These are phyloP conservation scores for Magnolia kwangsiensis DNA, from an alignment of 164 flowering plant genomes.

Conservation along the genomic window DNA sequence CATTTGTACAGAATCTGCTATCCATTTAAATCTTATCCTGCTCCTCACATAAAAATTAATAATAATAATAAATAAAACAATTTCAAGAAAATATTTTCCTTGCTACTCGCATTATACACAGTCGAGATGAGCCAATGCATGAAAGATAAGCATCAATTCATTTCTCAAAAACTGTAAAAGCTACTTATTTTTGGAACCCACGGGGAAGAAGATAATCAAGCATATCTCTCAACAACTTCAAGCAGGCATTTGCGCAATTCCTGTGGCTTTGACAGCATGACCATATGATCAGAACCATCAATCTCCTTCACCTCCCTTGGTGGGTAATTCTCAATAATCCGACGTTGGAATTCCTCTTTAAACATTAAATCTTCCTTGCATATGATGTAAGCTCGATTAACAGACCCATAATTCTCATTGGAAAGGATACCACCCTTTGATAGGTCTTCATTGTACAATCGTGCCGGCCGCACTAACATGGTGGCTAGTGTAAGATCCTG, in stretches of 20 bases:
- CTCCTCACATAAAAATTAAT: too few relatives aligned
- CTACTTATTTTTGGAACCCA: neutral
- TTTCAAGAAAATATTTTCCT: too few relatives aligned
- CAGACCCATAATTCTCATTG: constrained; percentile 19
- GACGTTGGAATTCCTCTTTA: constrained; percentile 21
- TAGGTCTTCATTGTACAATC: constrained; percentile 5
- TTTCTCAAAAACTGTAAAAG: neutral
- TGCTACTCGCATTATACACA: too few relatives aligned
- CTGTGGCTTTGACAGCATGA: constrained; percentile 37
- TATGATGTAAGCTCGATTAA: constrained; percentile 17
- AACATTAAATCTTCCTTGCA: constrained; percentile 11
- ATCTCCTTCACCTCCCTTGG: constrained; percentile 32
- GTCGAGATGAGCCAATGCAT: too few relatives aligned
- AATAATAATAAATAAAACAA: too few relatives aligned
- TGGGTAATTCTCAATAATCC: constrained; percentile 22
- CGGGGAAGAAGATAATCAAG: neutral
- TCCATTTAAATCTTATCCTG: too few relatives aligned
- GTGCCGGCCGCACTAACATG: constrained; percentile 11
- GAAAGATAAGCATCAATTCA: neutral
- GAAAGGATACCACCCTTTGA: neutral
- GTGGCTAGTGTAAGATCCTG: constrained; percentile 21
- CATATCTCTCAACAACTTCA: constrained; percentile 10
- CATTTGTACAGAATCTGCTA: too few relatives aligned
- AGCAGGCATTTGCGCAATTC: constrained; percentile 23
- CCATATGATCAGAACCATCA: constrained; percentile 31